Percentiles rank a stretch among this genome's conserved stretches.
Evolutionary conservation across 2,329 filamentous ascomycete genomes (phyloP).

Genomic region (Colletotrichum orchidophilum): DNA sequence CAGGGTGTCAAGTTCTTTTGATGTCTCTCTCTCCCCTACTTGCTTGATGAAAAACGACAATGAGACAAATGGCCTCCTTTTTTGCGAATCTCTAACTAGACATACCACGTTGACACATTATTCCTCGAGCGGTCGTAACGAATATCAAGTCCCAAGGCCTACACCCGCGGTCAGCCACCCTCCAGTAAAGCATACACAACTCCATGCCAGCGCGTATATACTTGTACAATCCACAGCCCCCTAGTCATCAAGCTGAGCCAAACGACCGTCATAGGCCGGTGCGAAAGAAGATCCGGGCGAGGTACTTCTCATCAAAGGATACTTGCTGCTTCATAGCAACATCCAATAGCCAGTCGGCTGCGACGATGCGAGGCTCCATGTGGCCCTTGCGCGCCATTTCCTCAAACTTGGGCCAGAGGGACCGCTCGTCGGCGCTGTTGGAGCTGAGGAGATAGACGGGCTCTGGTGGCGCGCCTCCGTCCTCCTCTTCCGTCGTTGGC

Average conservation of each 20-base stretch:
- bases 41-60: background rate
- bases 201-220: constrained; percentile 2
- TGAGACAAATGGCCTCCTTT: background rate
- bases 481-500: constrained; percentile 69
- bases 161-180: no score
- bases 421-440: constrained; percentile 70
- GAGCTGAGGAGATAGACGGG: constrained; percentile 87
- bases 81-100: constrained; percentile 5
- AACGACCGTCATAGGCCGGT: background rate
- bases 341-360: constrained; percentile 88
- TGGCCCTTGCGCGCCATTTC: constrained; percentile 81
- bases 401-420: constrained; percentile 82
- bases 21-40: constrained; percentile 38
- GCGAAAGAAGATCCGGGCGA: constrained; percentile 56
- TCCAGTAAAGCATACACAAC: constrained; percentile 1
- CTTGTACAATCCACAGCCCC: background rate
- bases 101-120: constrained; percentile 18
- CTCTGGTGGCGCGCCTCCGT: constrained; percentile 69
- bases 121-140: background rate
- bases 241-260: background rate
- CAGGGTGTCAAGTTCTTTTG: constrained; percentile 97
- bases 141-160: background rate
- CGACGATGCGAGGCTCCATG: constrained; percentile 83
- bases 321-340: constrained; percentile 89
- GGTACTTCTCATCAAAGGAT: constrained; percentile 71